Evolutionary conservation across 768 basidiomycete genomes (phyloP).

Genomic region (Coprinopsis cinerea): DNA sequence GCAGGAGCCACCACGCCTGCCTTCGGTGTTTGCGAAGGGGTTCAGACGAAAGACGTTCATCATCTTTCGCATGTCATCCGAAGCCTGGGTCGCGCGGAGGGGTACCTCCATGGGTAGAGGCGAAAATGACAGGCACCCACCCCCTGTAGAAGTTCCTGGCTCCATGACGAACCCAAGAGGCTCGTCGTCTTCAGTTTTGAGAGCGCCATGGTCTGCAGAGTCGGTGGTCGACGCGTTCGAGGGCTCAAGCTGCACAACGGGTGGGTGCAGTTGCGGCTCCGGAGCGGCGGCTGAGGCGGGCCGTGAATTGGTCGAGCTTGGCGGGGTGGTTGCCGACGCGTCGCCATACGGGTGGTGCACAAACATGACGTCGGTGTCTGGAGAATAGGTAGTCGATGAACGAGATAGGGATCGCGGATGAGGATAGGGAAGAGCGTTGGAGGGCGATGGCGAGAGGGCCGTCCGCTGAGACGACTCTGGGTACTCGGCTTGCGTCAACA

Average conservation of each 20-base stretch:
- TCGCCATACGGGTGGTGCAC: not conserved
- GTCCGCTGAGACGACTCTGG: conserved; percentile 1
- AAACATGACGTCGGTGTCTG: conserved; percentile 2
- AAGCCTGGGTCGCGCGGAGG: conserved; percentile 69
- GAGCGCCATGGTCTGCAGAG: not conserved
- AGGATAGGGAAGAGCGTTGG: not conserved
- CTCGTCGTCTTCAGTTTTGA: conserved; percentile 2
- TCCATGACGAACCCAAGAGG: conserved; percentile 8
- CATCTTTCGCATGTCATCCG: conserved; percentile 63
- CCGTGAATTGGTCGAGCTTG: not conserved
- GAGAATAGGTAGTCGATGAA: not conserved
- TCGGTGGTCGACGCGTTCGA: not conserved
- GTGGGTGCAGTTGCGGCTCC: not conserved
- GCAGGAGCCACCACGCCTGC: conserved; percentile 9
- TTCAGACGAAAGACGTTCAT: conserved; percentile 77
- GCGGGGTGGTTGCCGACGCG: conserved; percentile 2
- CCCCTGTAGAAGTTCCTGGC: not conserved
- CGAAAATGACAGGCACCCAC: not conserved
- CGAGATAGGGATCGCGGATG: conserved; percentile 1
- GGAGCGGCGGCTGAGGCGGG: conserved; percentile 3
- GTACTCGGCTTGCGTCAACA: not conserved
- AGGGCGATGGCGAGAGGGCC: not conserved
- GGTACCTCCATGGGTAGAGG: conserved; percentile 54
- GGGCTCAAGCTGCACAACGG: not conserved
- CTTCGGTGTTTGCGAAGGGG: conserved; percentile 56